Conservation (phyloP, 2,329 filamentous ascomycete species). For the Parastagonospora avenae region DNA sequence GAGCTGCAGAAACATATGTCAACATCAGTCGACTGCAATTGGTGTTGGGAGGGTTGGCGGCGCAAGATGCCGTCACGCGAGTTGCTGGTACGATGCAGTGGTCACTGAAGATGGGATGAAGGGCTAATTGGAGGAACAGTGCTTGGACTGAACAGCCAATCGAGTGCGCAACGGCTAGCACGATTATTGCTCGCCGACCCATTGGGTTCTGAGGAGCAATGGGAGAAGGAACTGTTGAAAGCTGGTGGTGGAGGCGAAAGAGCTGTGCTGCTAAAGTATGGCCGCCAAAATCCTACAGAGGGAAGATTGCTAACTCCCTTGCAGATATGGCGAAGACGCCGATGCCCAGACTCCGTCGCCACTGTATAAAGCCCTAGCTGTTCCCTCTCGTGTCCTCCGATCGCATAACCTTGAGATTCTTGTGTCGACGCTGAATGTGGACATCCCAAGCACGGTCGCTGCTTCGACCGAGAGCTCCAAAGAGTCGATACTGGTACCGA, state of each 20-base stretch:
- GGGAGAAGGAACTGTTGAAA: constrained; percentile 51
- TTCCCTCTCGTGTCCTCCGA: constrained; percentile 67
- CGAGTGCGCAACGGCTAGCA: constrained; percentile 68
- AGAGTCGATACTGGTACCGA: constrained; percentile 75
- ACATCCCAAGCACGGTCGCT: constrained; percentile 40
- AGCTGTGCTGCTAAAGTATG: constrained; percentile 50
- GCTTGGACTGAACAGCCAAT: constrained; percentile 56
- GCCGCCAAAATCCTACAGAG: background rate
- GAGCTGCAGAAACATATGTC: constrained; percentile 64
- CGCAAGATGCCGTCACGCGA: constrained; percentile 58
- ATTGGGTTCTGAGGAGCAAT: constrained; percentile 46
- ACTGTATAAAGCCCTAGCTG: constrained; percentile 64
- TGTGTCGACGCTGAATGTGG: constrained; percentile 59
- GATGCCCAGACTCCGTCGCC: constrained; percentile 54
- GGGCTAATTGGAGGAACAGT: constrained; percentile 45
- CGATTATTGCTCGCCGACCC: constrained; percentile 61
- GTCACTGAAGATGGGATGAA: too few relatives aligned
- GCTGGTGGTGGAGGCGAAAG: constrained; percentile 37
- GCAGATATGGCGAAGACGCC: constrained; percentile 60
- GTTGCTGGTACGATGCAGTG: constrained; percentile 56
- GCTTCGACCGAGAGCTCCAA: constrained; percentile 52
- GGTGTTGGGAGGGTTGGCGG: constrained; percentile 68
- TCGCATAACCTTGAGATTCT: constrained; percentile 68
- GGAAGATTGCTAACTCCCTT: constrained; percentile 19
- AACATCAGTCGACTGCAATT: constrained; percentile 74